Base-by-base conservation (phyloP, 495 filamentous ascomycete species). In the Hyphodiscus hymeniophilus region DNA sequence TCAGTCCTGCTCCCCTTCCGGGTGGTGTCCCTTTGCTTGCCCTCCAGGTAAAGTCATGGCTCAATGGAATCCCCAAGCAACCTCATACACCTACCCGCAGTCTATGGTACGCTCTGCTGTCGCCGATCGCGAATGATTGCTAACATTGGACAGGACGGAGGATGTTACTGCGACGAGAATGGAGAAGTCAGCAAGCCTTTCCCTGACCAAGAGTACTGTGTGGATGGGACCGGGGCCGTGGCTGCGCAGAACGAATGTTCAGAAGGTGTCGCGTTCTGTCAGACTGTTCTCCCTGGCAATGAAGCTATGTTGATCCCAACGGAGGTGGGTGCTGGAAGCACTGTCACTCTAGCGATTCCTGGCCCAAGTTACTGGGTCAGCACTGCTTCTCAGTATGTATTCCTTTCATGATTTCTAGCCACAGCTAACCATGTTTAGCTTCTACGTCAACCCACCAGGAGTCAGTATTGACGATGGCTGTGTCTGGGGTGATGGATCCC, bases 271-370 rank as follows among this genome's bases (percentile, higher is more conserved):
- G 74, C 86, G 3, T 85, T 89, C 62, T 92, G 87, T 59, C 87
- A 92, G 60, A 92, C 86, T 2, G 85, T 89, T 31, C 63, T 89
- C 43, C 87, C 86, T 11, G 87, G 87, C n/a, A 86, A 88, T 60
- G 87, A 92, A 66, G 82, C 84, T 45, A 92, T 92, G 87, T 67
- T 89, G 52, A 92, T 90, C 60, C 84, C 85, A 11, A 89, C 83
- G 23, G 60, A 79, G 54, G 80, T 90, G 28, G 51, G 68, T 24
- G 58, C 62, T 16, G 51, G 65, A 12, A 59, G 57, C 43, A 57
- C 54, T n/a, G 64, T 67, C 7, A 75, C 72, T 32, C 65, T 92
- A 31, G 85, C 87, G 43, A 84, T 90, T 36, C 86, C 87, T 3
- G 83, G 74, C 38, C 62, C 70, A 20, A 69, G 64, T 45, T 90